A percentile compares a stretch with the other conserved stretches of the same genome.
phyloP scores from a whole-genome alignment of 2,329 filamentous ascomycete genomes.

The Pseudocercospora vitis region DNA sequence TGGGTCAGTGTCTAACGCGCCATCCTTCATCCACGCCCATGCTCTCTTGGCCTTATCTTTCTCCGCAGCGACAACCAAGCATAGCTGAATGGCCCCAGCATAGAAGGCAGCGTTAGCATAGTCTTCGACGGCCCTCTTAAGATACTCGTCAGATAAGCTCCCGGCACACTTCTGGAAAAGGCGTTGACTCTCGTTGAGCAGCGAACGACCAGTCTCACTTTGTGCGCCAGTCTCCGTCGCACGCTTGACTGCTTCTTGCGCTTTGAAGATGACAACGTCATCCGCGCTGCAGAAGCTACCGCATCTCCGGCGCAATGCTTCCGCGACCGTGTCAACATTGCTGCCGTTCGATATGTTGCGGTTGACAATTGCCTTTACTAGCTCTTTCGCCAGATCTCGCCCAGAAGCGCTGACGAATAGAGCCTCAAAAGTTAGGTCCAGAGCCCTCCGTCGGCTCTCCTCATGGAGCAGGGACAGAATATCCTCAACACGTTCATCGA shows the following conservation, averaged over 20 bases:
- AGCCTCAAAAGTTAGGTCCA: constrained; percentile 79
- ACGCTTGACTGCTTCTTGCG: constrained; percentile 88
- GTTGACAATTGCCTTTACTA: constrained; percentile 98
- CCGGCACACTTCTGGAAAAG: constrained; percentile 87
- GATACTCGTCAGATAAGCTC: constrained; percentile 71
- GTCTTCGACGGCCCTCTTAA: constrained; percentile 73
- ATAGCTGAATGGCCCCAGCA: constrained; percentile 83
- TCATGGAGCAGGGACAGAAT: constrained; percentile 78
- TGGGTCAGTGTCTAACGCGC: constrained; percentile 68
- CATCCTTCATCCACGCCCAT: constrained; percentile 82
- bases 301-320: constrained; percentile 86
- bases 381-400: constrained; percentile 84
- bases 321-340: constrained; percentile 95
- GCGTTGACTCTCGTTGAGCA: constrained; percentile 84
- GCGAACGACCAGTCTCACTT: constrained; percentile 70
- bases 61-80: constrained; percentile 77
- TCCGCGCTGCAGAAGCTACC: constrained; percentile 97
- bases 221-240: constrained; percentile 76
- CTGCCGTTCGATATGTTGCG: constrained; percentile 95
- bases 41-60: constrained; percentile 85
- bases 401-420: constrained; percentile 79
- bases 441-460: constrained; percentile 65
- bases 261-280: constrained; percentile 97
- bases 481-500: constrained; percentile 88
- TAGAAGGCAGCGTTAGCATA: constrained; percentile 85